A percentile compares a stretch with the other conserved stretches of the same genome.
Conservation (phyloP, 768 basidiomycete genomes). For the Pleurotus cornucopiae region DNA sequence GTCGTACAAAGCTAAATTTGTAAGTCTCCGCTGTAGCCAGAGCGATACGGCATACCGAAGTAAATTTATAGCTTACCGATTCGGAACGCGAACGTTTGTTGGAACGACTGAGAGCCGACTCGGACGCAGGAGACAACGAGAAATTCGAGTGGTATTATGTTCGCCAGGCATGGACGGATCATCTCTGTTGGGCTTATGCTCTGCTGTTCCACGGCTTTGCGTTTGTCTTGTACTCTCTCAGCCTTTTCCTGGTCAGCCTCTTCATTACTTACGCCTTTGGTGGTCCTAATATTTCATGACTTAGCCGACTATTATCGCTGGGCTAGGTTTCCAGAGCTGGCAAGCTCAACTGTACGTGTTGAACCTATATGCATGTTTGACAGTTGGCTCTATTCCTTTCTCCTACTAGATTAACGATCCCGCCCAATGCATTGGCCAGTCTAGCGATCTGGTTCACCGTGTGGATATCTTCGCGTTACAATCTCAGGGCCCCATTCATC, state of each 20-base stretch:
- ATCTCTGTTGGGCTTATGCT: conserved; percentile 57
- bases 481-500: conserved; percentile 49
- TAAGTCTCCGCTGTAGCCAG: conserved; percentile 20
- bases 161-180: conserved; percentile 51
- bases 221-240: conserved; percentile 54
- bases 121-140: conserved; percentile 50
- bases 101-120: conserved; percentile 45
- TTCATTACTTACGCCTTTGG: neutral
- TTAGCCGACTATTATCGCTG: conserved; percentile 57
- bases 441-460: conserved; percentile 46
- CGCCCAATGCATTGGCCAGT: conserved; percentile 51
- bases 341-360: conserved; percentile 50
- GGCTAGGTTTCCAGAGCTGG: conserved; percentile 55
- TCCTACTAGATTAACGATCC: conserved; percentile 46
- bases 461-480: conserved; percentile 44
- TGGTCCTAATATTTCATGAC: too few species aligned
- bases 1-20: conserved; percentile 54
- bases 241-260: conserved; percentile 47
- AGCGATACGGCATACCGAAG: conserved; percentile 11
- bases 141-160: conserved; percentile 57
- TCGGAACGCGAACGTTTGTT: conserved; percentile 46
- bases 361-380: neutral
- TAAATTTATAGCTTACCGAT: conserved; percentile 39
- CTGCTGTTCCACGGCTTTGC: conserved; percentile 60
- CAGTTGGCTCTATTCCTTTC: neutral